These are phyloP conservation scores for Musa troglodytarum DNA, from an alignment of 176 grass and related monocot genomes.

Conservation along the genomic window DNA sequence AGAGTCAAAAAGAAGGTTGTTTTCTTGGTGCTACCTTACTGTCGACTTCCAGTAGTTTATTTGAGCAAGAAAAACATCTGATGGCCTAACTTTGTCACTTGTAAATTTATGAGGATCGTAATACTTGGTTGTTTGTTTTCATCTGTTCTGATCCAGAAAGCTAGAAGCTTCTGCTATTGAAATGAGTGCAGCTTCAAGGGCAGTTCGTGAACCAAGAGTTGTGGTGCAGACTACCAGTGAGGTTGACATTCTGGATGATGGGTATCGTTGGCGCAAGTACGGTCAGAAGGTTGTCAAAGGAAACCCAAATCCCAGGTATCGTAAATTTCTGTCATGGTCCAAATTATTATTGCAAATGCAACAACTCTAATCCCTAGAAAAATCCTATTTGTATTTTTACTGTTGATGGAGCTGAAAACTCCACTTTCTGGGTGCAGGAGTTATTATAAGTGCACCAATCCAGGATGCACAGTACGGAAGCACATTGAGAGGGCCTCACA, in stretches of 20 bases:
- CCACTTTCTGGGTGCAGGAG: slow-evolving; percentile 51
- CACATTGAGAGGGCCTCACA: slow-evolving; percentile 94
- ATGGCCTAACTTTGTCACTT: too few species aligned
- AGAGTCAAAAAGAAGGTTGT: slow-evolving; percentile 88
- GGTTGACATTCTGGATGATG: slow-evolving; percentile 94
- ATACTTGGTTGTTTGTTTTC: slow-evolving; percentile 4
- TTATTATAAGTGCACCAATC: slow-evolving; percentile 96
- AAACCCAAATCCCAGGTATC: slow-evolving; percentile 97
- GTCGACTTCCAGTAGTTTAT: neutral
- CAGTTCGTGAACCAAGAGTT: slow-evolving; percentile 78
- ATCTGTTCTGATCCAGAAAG: slow-evolving; percentile 48
- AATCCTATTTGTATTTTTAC: neutral
- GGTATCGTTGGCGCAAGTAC: slow-evolving; percentile 98
- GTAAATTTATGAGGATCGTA: neutral
- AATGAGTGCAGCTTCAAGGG: slow-evolving; percentile 65
- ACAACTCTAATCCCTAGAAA: neutral
- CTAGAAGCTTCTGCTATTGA: slow-evolving; percentile 73
- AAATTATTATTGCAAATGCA: neutral
- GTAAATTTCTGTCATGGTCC: neutral
- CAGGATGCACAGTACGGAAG: slow-evolving; percentile 79
- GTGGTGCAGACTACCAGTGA: slow-evolving; percentile 98
- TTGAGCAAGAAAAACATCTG: neutral
- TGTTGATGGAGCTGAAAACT: slow-evolving; percentile 1
- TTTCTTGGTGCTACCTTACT: neutral
- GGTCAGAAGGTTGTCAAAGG: slow-evolving; percentile 99